Conservation (phyloP, 345 rosid genomes). For the Eutrema heterophyllum region DNA sequence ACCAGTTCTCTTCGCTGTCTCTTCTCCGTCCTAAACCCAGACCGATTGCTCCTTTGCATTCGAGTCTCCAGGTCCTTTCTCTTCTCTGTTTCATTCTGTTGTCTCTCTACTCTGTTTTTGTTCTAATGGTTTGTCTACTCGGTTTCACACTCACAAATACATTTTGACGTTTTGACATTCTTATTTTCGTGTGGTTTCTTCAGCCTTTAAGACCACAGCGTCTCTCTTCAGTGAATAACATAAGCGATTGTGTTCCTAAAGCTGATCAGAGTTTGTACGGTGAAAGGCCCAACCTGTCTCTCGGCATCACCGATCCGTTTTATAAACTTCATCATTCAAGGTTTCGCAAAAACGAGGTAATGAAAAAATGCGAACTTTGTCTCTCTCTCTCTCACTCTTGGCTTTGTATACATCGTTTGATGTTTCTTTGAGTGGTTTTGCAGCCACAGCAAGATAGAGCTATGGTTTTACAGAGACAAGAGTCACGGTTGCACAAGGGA, state of each 20-base stretch:
- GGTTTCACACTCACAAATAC: neutral
- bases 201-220: neutral
- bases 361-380: neutral
- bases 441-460: neutral
- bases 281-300: neutral
- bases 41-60: neutral
- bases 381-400: neutral
- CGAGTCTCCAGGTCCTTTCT: neutral
- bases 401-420: neutral
- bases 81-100: neutral
- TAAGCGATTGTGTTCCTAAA: neutral
- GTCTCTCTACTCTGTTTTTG: neutral
- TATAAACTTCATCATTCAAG: neutral
- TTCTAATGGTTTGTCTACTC: neutral
- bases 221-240: neutral
- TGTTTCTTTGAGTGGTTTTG: neutral
- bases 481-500: neutral
- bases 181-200: neutral
- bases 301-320: neutral
- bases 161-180: neutral
- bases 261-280: neutral
- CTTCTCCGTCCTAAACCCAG: neutral
- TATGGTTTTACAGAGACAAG: slow-evolving; percentile 5
- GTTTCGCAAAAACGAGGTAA: neutral
- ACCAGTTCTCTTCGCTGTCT: slow-evolving; percentile 4